Conservation (phyloP, 2,329 filamentous ascomycete species). For the Venturia pyrina region DNA sequence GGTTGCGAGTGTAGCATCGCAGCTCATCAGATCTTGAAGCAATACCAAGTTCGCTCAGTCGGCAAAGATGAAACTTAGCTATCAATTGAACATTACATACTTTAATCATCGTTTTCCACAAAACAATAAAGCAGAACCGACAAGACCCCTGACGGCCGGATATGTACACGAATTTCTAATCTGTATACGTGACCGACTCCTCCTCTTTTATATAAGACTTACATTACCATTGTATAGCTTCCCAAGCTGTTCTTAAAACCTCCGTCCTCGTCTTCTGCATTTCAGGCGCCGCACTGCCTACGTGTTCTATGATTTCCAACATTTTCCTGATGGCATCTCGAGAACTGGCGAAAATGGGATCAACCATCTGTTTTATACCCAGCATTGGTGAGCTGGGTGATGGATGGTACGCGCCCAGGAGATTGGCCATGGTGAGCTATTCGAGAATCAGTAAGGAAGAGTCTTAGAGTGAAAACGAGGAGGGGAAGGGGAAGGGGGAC, state of each 20-base stretch:
- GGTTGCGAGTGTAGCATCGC: too few species aligned
- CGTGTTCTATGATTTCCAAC: conserved; percentile 35
- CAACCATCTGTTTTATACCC: neutral
- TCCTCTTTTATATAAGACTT: neutral
- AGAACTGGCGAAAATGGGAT: conserved; percentile 20
- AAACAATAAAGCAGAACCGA: neutral
- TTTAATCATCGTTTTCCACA: neutral
- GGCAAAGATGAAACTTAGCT: neutral
- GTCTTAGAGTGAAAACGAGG: too few species aligned
- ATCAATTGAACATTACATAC: neutral
- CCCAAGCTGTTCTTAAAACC: conserved; percentile 35
- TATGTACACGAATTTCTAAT: neutral
- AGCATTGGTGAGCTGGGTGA: conserved; percentile 12
- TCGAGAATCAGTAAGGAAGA: neutral
- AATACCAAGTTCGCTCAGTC: too few species aligned
- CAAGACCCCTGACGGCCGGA: neutral
- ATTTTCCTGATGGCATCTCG: conserved; percentile 35
- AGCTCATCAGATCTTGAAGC: too few species aligned
- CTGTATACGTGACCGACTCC: neutral
- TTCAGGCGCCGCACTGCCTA: conserved; percentile 33
- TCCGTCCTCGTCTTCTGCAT: conserved; percentile 40
- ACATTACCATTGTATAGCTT: conserved; percentile 22
- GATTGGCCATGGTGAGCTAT: conserved; percentile 30
- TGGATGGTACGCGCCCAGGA: conserved; percentile 20
- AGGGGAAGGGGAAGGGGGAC: conserved; percentile 28